Base-by-base conservation (phyloP, 495 filamentous ascomycete species). In the Aspergillus nanangensis region DNA sequence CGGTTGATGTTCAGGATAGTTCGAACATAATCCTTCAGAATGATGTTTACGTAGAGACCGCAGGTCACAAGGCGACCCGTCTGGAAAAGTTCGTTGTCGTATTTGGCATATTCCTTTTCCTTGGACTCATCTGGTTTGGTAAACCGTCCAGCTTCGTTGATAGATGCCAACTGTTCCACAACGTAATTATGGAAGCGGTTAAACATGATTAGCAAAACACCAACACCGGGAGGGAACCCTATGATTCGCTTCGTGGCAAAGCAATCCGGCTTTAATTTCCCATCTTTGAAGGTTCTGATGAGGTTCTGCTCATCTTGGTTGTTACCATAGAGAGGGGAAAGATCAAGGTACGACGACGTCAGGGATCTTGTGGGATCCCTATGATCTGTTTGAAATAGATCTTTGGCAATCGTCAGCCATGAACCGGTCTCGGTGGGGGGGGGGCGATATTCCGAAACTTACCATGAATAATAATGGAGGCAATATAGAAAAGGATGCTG, bases 401-500 rank as follows among this genome's bases (percentile, higher is more conserved):
- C 82, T 74, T 61, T 19, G 15, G 11, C 15, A 1, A 4, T 24
- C 22, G 41, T 72, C 24, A 75, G 61, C 32, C 5, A 27, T 11
- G 33, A 23, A 25, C 29, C 31, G 36, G 15, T 33, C 19, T 29
- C 5, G n/a, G n/a, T n/a, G n/a, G n/a, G n/a, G n/a, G n/a, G n/a
- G n/a, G n/a, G n/a, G n/a, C 33, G 5, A 20, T 7, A 23, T 21
- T 15, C 31, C 13, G 14, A 17, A 19, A 48, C 67, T 27, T 60
- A 74, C 82, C 86, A 52, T 96, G 90, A 55, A 93, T 95, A 49
- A 96, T 91, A 44, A 95, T 88, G 13, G 82, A 87, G 5, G 89
- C 90, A 59, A 90, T 79, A 52, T 96, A 91, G 74, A 90, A 96
- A 10, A 96, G 68, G 44, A 95, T 76, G 56, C 87, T 92, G 1